These are phyloP conservation scores for Steccherinum ochraceum DNA, from an alignment of 768 basidiomycete species.

Conservation along the genomic window DNA sequence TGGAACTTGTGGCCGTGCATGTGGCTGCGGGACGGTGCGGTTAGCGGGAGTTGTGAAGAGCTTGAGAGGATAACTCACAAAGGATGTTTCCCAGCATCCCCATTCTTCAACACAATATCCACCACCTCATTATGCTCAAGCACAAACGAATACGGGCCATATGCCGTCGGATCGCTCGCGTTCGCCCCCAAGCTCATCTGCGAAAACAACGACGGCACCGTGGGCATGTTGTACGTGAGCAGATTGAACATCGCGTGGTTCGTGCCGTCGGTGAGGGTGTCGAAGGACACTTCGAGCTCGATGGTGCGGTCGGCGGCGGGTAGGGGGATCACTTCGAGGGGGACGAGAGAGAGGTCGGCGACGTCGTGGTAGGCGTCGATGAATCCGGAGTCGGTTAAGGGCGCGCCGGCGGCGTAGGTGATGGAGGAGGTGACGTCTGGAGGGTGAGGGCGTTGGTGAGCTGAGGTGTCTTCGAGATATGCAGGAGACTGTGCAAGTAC, in stretches of 20 bases:
- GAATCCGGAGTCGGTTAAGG: conserved; percentile 45
- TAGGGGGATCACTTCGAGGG: conserved; percentile 44
- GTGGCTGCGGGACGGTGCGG: conserved; percentile 65
- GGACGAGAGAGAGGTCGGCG: conserved; percentile 65
- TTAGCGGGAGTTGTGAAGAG: conserved; percentile 1
- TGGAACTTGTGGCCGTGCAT: conserved; percentile 86
- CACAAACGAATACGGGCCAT: conserved; percentile 76
- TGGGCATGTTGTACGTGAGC: conserved; percentile 60
- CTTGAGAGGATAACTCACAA: conserved; percentile 46
- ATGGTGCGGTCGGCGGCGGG: conserved; percentile 47
- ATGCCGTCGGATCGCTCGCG: conserved; percentile 60
- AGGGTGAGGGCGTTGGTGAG: neutral
- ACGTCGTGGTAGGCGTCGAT: conserved; percentile 55
- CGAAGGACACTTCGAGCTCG: conserved; percentile 69
- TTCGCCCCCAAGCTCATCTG: conserved; percentile 70
- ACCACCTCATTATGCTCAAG: conserved; percentile 70
- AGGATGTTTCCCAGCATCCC: conserved; percentile 72
- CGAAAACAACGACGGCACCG: conserved; percentile 75
- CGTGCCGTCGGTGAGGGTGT: conserved; percentile 81
- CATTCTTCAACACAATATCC: conserved; percentile 71
- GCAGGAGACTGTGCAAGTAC: conserved; percentile 18
- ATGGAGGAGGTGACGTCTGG: conserved; percentile 80
- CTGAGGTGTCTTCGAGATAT: neutral
- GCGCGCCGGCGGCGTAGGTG: conserved; percentile 55
- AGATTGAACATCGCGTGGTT: conserved; percentile 74